A percentile compares a stretch with the other conserved stretches of the same genome.
phyloP scores from a whole-genome alignment of 352 stramenopile genomes.

The Globisporangium lucens region DNA sequence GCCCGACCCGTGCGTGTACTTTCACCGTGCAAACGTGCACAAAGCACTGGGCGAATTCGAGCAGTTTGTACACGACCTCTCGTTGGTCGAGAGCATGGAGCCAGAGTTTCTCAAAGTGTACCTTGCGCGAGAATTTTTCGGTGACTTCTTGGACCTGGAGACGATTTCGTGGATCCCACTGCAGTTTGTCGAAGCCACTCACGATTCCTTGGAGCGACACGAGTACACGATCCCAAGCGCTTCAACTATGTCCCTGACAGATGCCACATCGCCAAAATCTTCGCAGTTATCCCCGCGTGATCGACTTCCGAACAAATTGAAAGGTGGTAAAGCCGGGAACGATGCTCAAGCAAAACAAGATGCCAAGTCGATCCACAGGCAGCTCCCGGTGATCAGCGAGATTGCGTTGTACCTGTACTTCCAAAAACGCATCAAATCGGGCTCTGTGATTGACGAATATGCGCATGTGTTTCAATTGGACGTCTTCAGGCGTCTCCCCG shows the following conservation, averaged over 20 bases:
- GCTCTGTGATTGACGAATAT: conserved; percentile 34
- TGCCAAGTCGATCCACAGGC: background rate
- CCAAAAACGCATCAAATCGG: conserved; percentile 27
- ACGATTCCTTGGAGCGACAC: conserved; percentile 32
- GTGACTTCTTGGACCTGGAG: conserved; percentile 57
- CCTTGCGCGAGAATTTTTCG: conserved; percentile 27
- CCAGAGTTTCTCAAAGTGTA: conserved; percentile 43
- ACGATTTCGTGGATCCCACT: conserved; percentile 59
- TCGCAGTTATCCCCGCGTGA: background rate
- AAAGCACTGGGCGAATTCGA: conserved; percentile 42
- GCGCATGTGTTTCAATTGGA: conserved; percentile 53
- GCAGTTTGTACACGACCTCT: conserved; percentile 45
- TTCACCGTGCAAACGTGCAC: conserved; percentile 51
- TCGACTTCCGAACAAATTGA: background rate
- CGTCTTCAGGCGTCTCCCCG: conserved; percentile 32
- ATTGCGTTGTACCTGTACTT: conserved; percentile 42
- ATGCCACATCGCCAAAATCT: background rate
- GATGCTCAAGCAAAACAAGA: conserved; percentile 2
- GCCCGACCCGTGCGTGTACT: conserved; percentile 52
- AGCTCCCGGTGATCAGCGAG: conserved; percentile 29
- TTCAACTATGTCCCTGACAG: background rate
- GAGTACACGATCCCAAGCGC: conserved; percentile 33
- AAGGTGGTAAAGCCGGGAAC: background rate
- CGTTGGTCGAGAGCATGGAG: conserved; percentile 45
- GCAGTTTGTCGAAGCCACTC: conserved; percentile 35